These are phyloP conservation scores for Ceratobasidium sp. DNA, from an alignment of 1,284 basidiomycete species.

Conservation along the genomic window DNA sequence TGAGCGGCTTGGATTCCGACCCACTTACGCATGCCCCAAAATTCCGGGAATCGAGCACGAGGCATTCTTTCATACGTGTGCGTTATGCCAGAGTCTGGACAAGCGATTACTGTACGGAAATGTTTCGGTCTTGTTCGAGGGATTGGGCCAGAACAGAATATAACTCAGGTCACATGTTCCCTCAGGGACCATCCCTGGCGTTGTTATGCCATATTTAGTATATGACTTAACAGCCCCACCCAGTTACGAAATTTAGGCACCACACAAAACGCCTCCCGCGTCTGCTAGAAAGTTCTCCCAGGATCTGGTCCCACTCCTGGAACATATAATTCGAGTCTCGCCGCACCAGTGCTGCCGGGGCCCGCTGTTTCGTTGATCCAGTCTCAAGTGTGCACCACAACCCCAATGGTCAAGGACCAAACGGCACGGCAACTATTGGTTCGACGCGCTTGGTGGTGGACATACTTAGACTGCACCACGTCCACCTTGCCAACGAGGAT, in stretches of 20 bases:
- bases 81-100: not conserved
- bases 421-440: too few relatives aligned
- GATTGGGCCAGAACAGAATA: not conserved
- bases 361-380: not conserved
- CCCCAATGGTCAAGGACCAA: too few relatives aligned
- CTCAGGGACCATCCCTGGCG: too few relatives aligned
- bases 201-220: not conserved
- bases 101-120: not conserved
- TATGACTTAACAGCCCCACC: not conserved
- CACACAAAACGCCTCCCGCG: not conserved
- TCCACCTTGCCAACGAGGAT: too few relatives aligned
- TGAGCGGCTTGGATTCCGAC: not conserved
- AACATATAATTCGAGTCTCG: not conserved
- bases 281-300: not conserved
- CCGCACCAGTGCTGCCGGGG: not conserved
- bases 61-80: not conserved
- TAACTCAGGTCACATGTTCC: too few relatives aligned
- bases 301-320: too few relatives aligned
- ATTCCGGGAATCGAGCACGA: slow-evolving; percentile 11
- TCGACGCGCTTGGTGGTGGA: too few relatives aligned
- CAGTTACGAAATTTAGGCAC: not conserved
- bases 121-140: not conserved
- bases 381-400: too few relatives aligned
- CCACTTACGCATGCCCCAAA: not conserved
- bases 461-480: too few relatives aligned